Evolutionary conservation across 192 early-diverging fungal genomes (phyloP).

Genomic region (Phycomyces blakesleeanus): DNA sequence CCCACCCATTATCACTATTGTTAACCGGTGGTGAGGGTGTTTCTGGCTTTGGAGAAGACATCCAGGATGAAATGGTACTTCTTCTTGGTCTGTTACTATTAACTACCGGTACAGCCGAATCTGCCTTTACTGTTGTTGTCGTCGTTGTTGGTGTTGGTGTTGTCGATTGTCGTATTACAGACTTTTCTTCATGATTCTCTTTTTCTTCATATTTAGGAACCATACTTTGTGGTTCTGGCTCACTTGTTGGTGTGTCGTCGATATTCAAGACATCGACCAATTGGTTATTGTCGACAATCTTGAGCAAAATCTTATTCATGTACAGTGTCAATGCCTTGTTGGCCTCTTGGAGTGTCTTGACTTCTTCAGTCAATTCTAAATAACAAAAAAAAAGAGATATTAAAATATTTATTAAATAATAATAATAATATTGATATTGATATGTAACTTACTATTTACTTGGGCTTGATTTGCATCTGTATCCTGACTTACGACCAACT

Average conservation of each 20-base stretch:
- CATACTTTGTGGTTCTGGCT: background rate
- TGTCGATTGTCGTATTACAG: too few relatives aligned
- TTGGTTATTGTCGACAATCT: conserved; percentile 56
- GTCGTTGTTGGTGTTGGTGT: too few relatives aligned
- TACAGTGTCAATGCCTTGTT: conserved; percentile 66
- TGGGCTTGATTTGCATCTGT: background rate
- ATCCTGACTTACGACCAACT: background rate
- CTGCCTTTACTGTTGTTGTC: background rate
- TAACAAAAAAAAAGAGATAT: background rate
- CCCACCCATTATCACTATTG: background rate
- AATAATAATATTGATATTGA: background rate
- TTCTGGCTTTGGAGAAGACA: background rate
- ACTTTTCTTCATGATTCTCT: too few relatives aligned
- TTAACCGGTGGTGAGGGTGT: background rate
- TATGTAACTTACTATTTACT: background rate
- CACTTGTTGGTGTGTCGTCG: conserved; percentile 7
- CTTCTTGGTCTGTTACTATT: background rate
- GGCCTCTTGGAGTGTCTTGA: conserved; percentile 51
- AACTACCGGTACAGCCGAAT: background rate
- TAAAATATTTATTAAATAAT: background rate
- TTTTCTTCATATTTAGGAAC: too few relatives aligned
- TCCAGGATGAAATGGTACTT: conserved; percentile 11
- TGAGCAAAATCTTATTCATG: conserved; percentile 66
- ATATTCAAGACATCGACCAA: conserved; percentile 36
- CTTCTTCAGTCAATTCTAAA: conserved; percentile 47